Conservation (phyloP, 2,329 filamentous ascomycete genomes). For the Sordariomycetes sp. region DNA sequence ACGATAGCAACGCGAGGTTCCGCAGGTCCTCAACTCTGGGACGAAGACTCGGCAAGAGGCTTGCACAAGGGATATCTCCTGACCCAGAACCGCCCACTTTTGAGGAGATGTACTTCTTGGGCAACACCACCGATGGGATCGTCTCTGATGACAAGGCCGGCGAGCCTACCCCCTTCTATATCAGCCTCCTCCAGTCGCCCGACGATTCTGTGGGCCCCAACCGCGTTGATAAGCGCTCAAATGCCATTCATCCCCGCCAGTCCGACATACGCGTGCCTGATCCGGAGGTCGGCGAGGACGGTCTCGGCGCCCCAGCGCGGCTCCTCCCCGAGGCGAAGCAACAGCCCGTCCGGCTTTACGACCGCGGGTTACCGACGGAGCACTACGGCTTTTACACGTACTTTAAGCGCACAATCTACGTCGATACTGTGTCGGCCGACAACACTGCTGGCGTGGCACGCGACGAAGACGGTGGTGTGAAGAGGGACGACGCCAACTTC, state of each 20-base stretch:
- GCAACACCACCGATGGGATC: constrained; percentile 73
- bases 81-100: constrained; percentile 47
- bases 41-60: constrained; percentile 12
- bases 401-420: constrained; percentile 78
- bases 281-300: constrained; percentile 53
- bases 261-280: constrained; percentile 42
- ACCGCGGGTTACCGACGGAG: constrained; percentile 69
- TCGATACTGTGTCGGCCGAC: constrained; percentile 44
- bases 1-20: constrained; percentile 4
- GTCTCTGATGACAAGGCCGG: constrained; percentile 59
- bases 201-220: constrained; percentile 20
- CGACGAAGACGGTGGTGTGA: constrained; percentile 45
- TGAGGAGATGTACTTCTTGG: constrained; percentile 69
- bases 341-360: constrained; percentile 77
- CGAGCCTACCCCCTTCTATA: constrained; percentile 81
- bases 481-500: constrained; percentile 39
- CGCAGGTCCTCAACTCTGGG: constrained; percentile 30
- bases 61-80: constrained; percentile 19
- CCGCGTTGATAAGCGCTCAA: constrained; percentile 16
- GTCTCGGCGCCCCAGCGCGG: constrained; percentile 59
- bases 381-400: constrained; percentile 94
- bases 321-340: constrained; percentile 60
- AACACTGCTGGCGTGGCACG: constrained; percentile 27
- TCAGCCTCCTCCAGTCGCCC: constrained; percentile 53
- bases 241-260: constrained; percentile 13